Conservation (phyloP, 768 basidiomycete genomes). For the Mycena indigotica region DNA sequence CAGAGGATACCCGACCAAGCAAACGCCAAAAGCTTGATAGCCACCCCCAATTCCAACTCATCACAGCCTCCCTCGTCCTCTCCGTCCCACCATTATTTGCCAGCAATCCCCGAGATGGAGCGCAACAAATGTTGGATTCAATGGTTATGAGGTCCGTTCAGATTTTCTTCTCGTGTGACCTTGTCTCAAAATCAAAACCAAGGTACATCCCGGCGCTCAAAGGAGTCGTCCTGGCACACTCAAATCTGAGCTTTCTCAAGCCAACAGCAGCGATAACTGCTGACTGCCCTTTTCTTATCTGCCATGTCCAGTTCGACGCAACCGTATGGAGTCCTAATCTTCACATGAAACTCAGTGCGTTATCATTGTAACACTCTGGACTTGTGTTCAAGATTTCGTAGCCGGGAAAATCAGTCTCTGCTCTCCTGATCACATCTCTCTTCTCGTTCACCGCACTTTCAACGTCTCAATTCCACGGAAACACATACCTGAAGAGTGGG, state of each 20-base stretch:
- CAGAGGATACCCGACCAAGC: conserved; percentile 32
- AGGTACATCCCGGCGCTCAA: conserved; percentile 88
- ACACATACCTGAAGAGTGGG: conserved; percentile 84
- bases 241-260: conserved; percentile 68
- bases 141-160: conserved; percentile 85
- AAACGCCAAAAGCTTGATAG: conserved; percentile 40
- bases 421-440: conserved; percentile 89
- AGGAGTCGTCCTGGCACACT: conserved; percentile 87
- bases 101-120: conserved; percentile 69
- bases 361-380: conserved; percentile 1
- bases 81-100: conserved; percentile 85
- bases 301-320: conserved; percentile 75
- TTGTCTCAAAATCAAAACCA: not conserved
- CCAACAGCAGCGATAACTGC: conserved; percentile 67
- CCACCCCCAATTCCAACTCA: conserved; percentile 54
- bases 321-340: conserved; percentile 87
- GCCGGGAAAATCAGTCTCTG: conserved; percentile 87
- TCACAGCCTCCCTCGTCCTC: conserved; percentile 67
- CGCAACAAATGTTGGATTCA: conserved; percentile 88
- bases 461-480: conserved; percentile 93
- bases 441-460: conserved; percentile 89
- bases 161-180: not conserved
- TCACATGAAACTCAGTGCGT: conserved; percentile 77
- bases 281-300: conserved; percentile 86
- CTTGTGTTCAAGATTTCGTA: conserved; percentile 30